Conservation (phyloP, 73 alveolate genomes). For the Paramecium primaurelia region DNA sequence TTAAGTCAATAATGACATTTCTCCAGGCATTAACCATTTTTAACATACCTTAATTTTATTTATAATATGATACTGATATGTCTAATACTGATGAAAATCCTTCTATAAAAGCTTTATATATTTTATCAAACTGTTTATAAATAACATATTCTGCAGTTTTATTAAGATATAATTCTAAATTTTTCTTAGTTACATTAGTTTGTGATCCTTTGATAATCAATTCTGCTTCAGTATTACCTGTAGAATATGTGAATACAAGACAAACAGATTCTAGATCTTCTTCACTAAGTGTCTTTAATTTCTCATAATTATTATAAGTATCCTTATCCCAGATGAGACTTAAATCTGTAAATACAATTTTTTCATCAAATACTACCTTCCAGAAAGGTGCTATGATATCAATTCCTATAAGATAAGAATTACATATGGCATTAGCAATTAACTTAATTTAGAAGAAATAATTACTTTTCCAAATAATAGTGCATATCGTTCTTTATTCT, state of each 20-base stretch:
- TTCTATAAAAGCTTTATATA: not conserved
- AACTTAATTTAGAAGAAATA: not conserved
- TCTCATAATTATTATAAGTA: slow-evolving; percentile 10
- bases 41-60: not conserved
- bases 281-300: not conserved
- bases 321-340: not conserved
- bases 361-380: not conserved
- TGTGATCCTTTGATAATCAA: slow-evolving; percentile 32
- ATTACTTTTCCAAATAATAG: slow-evolving; percentile 35
- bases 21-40: slow-evolving; percentile 37
- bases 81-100: slow-evolving; percentile 46
- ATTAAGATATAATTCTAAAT: slow-evolving; percentile 29
- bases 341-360: not conserved
- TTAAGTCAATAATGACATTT: slow-evolving; percentile 45
- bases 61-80: not conserved
- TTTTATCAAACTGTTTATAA: not conserved
- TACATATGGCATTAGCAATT: not conserved
- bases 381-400: slow-evolving; percentile 5
- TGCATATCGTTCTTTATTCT: slow-evolving; percentile 20
- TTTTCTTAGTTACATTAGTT: not conserved
- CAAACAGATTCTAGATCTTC: not conserved
- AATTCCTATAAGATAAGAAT: slow-evolving; percentile 5
- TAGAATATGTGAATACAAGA: not conserved
- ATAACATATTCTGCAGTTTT: slow-evolving; percentile 27
- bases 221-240: not conserved